These are phyloP conservation scores for Gamarada debralockiae DNA, from an alignment of 495 filamentous ascomycete genomes.

Conservation along the genomic window DNA sequence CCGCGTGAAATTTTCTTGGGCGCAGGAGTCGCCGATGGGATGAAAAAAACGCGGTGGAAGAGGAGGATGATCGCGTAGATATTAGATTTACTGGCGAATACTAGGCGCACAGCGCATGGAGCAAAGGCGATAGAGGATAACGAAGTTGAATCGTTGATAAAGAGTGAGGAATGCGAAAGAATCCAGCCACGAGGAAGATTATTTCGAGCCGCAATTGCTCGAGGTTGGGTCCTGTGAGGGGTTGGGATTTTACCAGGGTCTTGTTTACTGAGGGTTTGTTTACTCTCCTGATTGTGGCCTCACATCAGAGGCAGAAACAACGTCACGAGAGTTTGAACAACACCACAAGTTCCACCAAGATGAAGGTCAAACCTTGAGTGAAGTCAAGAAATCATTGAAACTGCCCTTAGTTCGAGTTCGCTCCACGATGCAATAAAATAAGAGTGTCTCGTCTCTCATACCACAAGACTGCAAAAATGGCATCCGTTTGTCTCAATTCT, in stretches of 20 bases:
- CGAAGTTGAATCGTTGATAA: constrained; percentile 3
- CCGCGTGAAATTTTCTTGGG: not conserved
- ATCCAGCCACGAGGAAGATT: constrained; percentile 14
- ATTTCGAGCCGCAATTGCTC: constrained; percentile 10
- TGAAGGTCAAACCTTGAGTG: no score
- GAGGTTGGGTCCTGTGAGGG: constrained; percentile 6
- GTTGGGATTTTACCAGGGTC: constrained; percentile 7
- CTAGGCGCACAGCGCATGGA: constrained; percentile 21
- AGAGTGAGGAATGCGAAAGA: constrained; percentile 5
- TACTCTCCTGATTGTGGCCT: not conserved
- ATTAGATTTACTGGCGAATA: not conserved
- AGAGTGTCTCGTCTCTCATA: no score
- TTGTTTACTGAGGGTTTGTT: not conserved
- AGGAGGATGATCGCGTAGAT: constrained; percentile 1
- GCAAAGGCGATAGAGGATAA: constrained; percentile 12
- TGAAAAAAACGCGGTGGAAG: not conserved
- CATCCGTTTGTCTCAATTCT: no score
- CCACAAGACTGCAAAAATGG: no score
- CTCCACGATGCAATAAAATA: no score
- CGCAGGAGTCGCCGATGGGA: not conserved
- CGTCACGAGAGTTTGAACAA: not conserved
- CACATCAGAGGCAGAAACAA: not conserved
- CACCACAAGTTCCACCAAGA: not conserved
- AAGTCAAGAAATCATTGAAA: no score
- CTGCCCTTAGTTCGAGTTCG: no score